Evolutionary conservation across 148 eudicot genomes (phyloP).

Genomic region (Bassia scoparia): DNA sequence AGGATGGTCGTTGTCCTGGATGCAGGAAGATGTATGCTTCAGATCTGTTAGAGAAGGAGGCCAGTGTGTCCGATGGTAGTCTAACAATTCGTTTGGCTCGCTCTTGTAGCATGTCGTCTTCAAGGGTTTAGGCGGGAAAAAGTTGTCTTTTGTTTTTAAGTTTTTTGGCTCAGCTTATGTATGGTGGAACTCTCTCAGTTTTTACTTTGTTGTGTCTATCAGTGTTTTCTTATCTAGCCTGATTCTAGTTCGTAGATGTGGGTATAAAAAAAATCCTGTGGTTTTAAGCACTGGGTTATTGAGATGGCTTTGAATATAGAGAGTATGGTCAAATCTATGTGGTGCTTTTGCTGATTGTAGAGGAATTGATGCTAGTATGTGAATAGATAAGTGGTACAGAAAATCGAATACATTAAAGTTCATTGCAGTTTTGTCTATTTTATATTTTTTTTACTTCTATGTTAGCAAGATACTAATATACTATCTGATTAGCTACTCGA

Average conservation of each 20-base stretch:
- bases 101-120: slow-evolving; percentile 74
- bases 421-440: slow-evolving; percentile 19
- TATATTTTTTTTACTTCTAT: neutral
- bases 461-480: neutral
- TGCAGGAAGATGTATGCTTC: slow-evolving; percentile 82
- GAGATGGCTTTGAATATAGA: slow-evolving; percentile 40
- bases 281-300: slow-evolving; percentile 35
- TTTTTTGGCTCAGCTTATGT: slow-evolving; percentile 37
- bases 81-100: slow-evolving; percentile 56
- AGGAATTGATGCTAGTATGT: slow-evolving; percentile 51
- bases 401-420: slow-evolving; percentile 39
- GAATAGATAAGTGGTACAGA: slow-evolving; percentile 74
- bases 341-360: slow-evolving; percentile 60
- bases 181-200: slow-evolving; percentile 39
- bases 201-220: slow-evolving; percentile 32
- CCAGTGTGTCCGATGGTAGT: slow-evolving; percentile 45
- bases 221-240: slow-evolving; percentile 43
- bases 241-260: slow-evolving; percentile 42
- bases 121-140: slow-evolving; percentile 55
- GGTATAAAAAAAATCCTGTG: slow-evolving; percentile 43
- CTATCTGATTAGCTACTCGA: neutral
- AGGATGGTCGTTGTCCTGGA: slow-evolving; percentile 88
- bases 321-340: slow-evolving; percentile 42
- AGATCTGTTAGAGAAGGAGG: slow-evolving; percentile 47
- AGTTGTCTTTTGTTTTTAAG: slow-evolving; percentile 16